Conservation (phyloP, 2,329 filamentous ascomycete species). For the Clonostachys rhizophaga region DNA sequence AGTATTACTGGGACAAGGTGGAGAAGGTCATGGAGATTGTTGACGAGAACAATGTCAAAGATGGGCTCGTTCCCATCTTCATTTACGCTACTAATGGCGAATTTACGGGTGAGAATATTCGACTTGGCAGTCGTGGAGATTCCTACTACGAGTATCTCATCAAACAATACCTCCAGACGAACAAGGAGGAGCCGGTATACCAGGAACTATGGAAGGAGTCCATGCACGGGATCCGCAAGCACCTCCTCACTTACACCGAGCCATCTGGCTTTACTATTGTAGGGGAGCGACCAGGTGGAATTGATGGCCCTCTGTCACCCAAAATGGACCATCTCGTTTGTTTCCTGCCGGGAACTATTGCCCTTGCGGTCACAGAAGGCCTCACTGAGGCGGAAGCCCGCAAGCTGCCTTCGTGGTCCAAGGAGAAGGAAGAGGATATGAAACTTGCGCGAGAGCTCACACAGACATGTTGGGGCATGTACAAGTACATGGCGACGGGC, state of each 20-base stretch:
- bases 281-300: constrained; percentile 75
- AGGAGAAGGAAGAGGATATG: constrained; percentile 82
- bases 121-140: constrained; percentile 88
- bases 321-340: constrained; percentile 99
- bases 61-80: constrained; percentile 88
- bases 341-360: constrained; percentile 96
- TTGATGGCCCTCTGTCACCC: constrained; percentile 61
- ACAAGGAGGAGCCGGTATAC: constrained; percentile 79
- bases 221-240: constrained; percentile 79
- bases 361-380: constrained; percentile 79
- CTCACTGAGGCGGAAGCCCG: constrained; percentile 70
- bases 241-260: constrained; percentile 85
- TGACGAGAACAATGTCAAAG: constrained; percentile 72
- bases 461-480: constrained; percentile 98
- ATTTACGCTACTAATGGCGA: constrained; percentile 74
- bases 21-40: constrained; percentile 91
- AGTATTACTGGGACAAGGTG: constrained; percentile 84
- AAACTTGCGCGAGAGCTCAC: constrained; percentile 82
- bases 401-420: constrained; percentile 67
- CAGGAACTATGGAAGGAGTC: constrained; percentile 90
- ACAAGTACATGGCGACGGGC: constrained; percentile 82
- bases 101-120: constrained; percentile 82
- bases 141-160: constrained; percentile 99
- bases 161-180: constrained; percentile 96
- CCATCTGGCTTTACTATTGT: constrained; percentile 81